A percentile compares a stretch with the other conserved stretches of the same genome.
Conservation (phyloP, 1,139 yeast genomes). For the Barnettozyma hawaiiensis region DNA sequence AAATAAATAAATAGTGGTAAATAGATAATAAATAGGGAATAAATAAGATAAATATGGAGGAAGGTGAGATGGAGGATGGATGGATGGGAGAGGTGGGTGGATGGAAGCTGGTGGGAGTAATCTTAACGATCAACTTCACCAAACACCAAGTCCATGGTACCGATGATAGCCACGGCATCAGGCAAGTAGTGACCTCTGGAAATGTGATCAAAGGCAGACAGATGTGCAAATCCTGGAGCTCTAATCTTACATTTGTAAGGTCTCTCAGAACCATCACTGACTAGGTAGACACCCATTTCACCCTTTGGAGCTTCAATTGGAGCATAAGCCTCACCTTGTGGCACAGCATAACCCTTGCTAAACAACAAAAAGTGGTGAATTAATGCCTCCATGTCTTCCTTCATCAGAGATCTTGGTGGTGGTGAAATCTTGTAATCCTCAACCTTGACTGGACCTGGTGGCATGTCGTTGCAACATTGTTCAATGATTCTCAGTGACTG, state of each 20-base stretch:
- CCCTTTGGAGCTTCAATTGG: conserved; percentile 96
- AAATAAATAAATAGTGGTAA: conserved; percentile 7
- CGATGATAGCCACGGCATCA: conserved; percentile 90
- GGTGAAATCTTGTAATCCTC: conserved; percentile 85
- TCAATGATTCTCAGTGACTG: conserved; percentile 85
- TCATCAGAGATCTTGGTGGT: conserved; percentile 78
- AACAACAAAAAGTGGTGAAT: conserved; percentile 84
- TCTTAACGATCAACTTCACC: conserved; percentile 86
- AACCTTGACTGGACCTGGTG: conserved; percentile 87
- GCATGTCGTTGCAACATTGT: conserved; percentile 89
- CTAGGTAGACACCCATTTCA: conserved; percentile 89
- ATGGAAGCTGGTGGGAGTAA: too few species aligned
- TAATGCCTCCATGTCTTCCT: conserved; percentile 89
- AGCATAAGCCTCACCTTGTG: conserved; percentile 87
- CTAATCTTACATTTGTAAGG: conserved; percentile 91
- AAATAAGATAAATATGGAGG: conserved; percentile 12
- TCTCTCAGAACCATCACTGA: conserved; percentile 84
- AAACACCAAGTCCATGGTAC: conserved; percentile 93
- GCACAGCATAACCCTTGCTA: conserved; percentile 86
- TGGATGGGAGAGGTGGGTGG: too few species aligned
- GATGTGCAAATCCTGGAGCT: conserved; percentile 89
- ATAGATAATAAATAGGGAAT: conserved; percentile 9
- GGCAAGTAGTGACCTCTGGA: conserved; percentile 85
- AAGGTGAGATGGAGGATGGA: too few species aligned
- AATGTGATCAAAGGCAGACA: conserved; percentile 83